Conservation (phyloP, 78 protist genomes). For the Dictyostelium firmibasis region DNA sequence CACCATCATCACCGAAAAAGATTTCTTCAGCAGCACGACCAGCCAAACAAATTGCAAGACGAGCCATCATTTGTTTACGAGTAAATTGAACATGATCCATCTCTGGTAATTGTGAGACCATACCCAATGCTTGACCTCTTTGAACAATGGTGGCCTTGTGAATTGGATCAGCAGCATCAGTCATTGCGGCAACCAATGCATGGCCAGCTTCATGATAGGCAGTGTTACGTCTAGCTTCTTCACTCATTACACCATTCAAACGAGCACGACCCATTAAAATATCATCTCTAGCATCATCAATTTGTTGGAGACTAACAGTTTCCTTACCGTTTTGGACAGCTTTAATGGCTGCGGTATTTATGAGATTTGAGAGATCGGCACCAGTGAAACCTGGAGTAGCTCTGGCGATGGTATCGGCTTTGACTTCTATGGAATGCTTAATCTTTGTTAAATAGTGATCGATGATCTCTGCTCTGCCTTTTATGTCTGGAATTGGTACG, state of each 20-base stretch:
- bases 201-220: slow-evolving; percentile 99
- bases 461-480: slow-evolving; percentile 62
- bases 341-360: slow-evolving; percentile 93
- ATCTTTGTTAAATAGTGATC: slow-evolving; percentile 29
- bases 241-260: slow-evolving; percentile 80
- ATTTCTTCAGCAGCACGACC: slow-evolving; percentile 97
- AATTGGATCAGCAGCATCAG: slow-evolving; percentile 89
- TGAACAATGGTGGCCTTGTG: slow-evolving; percentile 98
- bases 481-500: slow-evolving; percentile 94
- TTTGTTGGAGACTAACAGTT: slow-evolving; percentile 57
- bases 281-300: slow-evolving; percentile 94
- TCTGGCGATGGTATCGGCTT: slow-evolving; percentile 19
- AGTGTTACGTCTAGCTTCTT: slow-evolving; percentile 58
- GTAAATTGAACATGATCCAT: slow-evolving; percentile 69
- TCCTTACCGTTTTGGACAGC: slow-evolving; percentile 85
- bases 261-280: slow-evolving; percentile 86
- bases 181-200: slow-evolving; percentile 91
- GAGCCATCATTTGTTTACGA: slow-evolving; percentile 84
- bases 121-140: slow-evolving; percentile 88
- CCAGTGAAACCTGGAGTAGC: slow-evolving; percentile 92
- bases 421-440: not conserved
- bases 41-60: slow-evolving; percentile 90
- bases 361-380: slow-evolving; percentile 93
- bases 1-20: slow-evolving; percentile 87
- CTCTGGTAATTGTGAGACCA: slow-evolving; percentile 90